Evolutionary conservation across 139 green algal species (phyloP), one percentile per base, ranked within the genome.

Genomic region (Diplosphaera chodatii): DNA sequence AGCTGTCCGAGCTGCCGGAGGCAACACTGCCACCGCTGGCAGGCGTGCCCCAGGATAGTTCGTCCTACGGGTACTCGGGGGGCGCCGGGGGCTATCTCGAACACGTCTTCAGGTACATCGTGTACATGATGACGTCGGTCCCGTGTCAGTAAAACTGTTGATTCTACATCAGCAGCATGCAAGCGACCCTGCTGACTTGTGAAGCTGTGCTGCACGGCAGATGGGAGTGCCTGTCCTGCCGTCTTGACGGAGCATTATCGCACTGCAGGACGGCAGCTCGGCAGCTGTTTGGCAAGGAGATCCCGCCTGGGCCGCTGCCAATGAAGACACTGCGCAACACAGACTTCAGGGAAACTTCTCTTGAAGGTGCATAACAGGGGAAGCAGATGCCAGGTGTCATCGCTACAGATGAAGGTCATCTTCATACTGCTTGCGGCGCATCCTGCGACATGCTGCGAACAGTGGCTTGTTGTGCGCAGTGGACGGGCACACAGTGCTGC

Each of bases 1-100:
- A 70, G 6, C 71, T 70, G 67, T 4, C 30, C 2, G 79, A 66
- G 21, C 20, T 80, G 25, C 66, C 59, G 2, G 64, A 66, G 6
- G 56, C 25, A 0, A 55, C 71, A 6, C 32, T 90, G 29, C 84
- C 90, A 64, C 40, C 31, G 28, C 23, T 77, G 37, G 21, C 71
- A 21, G 66, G 63, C 31, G 69, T 48, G 16, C 10, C 37, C 8
- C 62, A 66, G 27, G 18, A 65, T 2, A 68, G 70, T 13, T 65
- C 78, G 20, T 63, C 90, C 64, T 76, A 83, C 63, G 77, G 78
- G 1, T 41, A 81, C 21, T 56, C 72, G 10, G 90, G 92, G n/a
- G 83, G 84, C 40, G 69, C 87, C 55, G 95, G 95, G 4, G 94
- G 93, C 22, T 98, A 97, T 73, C 55, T 91, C 48, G 88, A 98